Base-by-base conservation (phyloP, 2,329 filamentous ascomycete genomes). In the Graphium sp. region DNA sequence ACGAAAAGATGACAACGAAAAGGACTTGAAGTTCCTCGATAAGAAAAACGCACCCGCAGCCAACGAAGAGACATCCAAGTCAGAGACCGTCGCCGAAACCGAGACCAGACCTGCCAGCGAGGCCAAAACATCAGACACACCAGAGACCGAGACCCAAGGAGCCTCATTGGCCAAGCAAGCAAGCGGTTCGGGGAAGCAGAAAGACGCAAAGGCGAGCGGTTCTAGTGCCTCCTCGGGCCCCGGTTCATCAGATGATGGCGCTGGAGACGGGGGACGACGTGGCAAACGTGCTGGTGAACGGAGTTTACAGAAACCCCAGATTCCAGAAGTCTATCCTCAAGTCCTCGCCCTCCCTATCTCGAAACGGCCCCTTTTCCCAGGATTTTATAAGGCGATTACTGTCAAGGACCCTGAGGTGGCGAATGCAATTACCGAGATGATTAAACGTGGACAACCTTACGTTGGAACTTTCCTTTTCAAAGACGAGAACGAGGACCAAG, bases 321-420 rank as follows among this genome's bases (percentile, higher is more conserved):
- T 95, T 10, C 89, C 89, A 10, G 89, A 98, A 35, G 75, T 94
- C 24, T 98, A 98, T 49, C 89, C 89, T 4, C 89, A 95, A 49
- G 85, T 98, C 31, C 82, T 98, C 66, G 87, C 87, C 3, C 92
- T 98, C 32, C 89, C 89, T 6, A 94, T 98, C 43, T 80, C 83
- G 17, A 84, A 91, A 50, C 69, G 89, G 30, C 89, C 89, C 8
- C 60, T 98, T 9, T 98, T 95, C 53, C 89, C 89, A 2, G 89
- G 89, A 2, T 98, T 95, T 54, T 98, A 98, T 60, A 98, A 98
- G 55, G 87, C 89, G 7, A 89, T 98, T 40, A 98, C 87, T 4
- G 92, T 98, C 40, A 77, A 82, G 47, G 84, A 98, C 45, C 81
- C 80, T 12, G 80, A 89, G 41, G 89, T 98, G 20, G 79, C 85